Evolutionary conservation across 352 stramenopile species (phyloP), one percentile per base, ranked within the genome.

Genomic region (Globisporangium irregulare): DNA sequence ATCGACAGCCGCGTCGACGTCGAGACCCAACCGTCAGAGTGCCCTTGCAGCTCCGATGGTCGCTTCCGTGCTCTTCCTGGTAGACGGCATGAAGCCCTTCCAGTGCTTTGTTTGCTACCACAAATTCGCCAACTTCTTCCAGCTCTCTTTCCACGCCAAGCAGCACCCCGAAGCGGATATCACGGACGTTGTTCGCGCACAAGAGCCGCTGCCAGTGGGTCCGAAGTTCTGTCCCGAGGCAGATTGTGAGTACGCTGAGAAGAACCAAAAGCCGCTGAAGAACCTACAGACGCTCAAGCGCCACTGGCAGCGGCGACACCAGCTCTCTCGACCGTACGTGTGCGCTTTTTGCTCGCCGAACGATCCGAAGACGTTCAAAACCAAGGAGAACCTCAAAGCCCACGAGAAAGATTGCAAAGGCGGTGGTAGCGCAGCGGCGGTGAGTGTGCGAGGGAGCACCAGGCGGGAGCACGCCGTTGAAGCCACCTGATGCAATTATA

Each of bases 241-340:
- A 0, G 62, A 74, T n/a, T 91, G 82, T 32, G 81, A 87, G 57
- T 90, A 87, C 60, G 73, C 74, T 1, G 70, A 80, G 55, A 61
- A 72, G 6, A 73, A 64, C 14, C 79, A 72, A n/a, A 75, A 72
- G 71, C 84, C 80, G 48, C 75, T 91, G 64, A 75, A 79, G 61
- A 91, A 84, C n/a, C 68, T 91, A 32, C 82, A 89, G 65, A 91
- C 82, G 7, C 71, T 89, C 62, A 91, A 91, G 63, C 82, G 82
- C n/a, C 82, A 91, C 64, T 91, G 81, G 80, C 82, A 89, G 63
- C 82, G 82, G 7, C 76, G 80, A 0, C 82, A 91, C 66, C 81
- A 89, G 67, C 75, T 53, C 20, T 70, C 75, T 1, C 76, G 82
- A 2, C 82, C 82, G n/a, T 86, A 88, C 64, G 65, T 73, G 48